These are phyloP conservation scores for Karstenula rhodostoma DNA, from an alignment of 2,329 filamentous ascomycete species.

Conservation along the genomic window DNA sequence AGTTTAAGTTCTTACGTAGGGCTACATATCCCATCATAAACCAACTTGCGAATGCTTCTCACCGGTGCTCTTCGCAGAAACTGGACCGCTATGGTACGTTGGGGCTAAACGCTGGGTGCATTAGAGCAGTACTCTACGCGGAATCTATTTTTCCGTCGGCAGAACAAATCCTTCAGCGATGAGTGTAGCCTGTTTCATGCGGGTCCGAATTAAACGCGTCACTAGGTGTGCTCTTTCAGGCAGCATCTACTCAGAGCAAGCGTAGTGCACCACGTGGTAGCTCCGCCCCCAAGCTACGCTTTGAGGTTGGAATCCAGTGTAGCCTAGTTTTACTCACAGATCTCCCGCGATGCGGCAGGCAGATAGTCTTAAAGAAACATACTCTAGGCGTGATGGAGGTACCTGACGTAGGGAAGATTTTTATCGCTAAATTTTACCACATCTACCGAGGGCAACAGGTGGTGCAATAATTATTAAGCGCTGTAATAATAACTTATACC, in stretches of 20 bases:
- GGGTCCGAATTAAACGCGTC: background rate
- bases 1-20: background rate
- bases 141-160: background rate
- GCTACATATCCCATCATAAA: constrained; percentile 1
- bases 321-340: background rate
- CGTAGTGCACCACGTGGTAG: background rate
- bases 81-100: background rate
- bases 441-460: background rate
- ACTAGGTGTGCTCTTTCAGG: background rate
- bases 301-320: background rate
- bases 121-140: background rate
- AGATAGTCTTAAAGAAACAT: background rate
- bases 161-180: background rate
- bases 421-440: background rate
- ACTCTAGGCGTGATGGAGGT: background rate
- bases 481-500: too few relatives aligned
- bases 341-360: background rate
- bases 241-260: background rate
- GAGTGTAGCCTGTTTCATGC: background rate
- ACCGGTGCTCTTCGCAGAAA: background rate
- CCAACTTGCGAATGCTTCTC: background rate
- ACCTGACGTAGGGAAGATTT: background rate
- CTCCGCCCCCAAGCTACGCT: too few relatives aligned
- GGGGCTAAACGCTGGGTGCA: background rate
- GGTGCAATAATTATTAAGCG: too few relatives aligned